A percentile compares a stretch with the other conserved stretches of the same genome.
These are phyloP conservation scores for Knufia petricola DNA, from an alignment of 2,329 filamentous ascomycete genomes.

Conservation along the genomic window DNA sequence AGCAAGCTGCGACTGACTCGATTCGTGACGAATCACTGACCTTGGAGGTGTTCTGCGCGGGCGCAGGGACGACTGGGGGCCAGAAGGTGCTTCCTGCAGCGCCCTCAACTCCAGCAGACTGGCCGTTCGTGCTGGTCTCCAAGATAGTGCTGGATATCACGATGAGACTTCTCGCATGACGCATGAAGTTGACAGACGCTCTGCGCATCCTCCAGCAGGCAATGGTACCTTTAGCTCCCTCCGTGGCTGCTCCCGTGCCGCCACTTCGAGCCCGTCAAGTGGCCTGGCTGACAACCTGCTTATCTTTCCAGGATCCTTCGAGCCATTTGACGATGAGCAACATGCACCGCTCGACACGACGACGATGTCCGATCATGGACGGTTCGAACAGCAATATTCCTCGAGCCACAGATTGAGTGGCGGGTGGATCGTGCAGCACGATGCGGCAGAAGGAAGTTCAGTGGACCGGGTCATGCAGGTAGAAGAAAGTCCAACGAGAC, in stretches of 20 bases:
- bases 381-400: not conserved
- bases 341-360: conserved; percentile 8
- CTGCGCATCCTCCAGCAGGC: conserved; percentile 5
- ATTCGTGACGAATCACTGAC: not conserved
- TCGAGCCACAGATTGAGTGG: conserved; percentile 6
- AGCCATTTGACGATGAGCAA: conserved; percentile 3
- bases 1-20: not conserved
- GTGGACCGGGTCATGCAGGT: not conserved
- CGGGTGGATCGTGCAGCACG: conserved; percentile 6
- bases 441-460: not conserved
- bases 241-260: conserved; percentile 1
- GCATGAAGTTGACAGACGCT: conserved; percentile 4
- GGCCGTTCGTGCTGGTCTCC: conserved; percentile 7
- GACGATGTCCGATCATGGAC: conserved; percentile 11
- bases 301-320: not conserved
- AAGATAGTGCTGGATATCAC: not conserved
- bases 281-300: conserved; percentile 3
- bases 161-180: conserved; percentile 11
- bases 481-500: not conserved
- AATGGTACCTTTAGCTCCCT: conserved; percentile 6
- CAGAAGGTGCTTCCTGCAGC: not conserved
- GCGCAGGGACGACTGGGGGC: conserved; percentile 1
- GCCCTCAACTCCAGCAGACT: conserved; percentile 5
- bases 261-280: not conserved
- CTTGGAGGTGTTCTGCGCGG: conserved; percentile 4